Conservation (phyloP, 345 rosid species). For the Ceriops decandra region DNA sequence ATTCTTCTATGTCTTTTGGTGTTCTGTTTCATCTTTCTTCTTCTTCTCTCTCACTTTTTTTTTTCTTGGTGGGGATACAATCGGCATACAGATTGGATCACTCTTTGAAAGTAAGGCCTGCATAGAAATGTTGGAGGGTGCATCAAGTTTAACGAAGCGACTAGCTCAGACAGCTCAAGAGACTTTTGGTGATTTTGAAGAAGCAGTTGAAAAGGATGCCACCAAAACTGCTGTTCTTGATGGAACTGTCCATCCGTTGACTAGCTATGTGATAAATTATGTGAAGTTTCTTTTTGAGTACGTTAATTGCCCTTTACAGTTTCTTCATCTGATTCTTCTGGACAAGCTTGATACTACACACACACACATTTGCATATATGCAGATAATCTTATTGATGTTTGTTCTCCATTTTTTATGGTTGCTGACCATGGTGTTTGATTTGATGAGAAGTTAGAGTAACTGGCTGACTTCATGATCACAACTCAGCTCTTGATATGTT, state of each 20-base stretch:
- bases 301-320: constrained; percentile 25
- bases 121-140: constrained; percentile 75
- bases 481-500: no score
- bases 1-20: no score
- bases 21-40: not conserved
- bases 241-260: constrained; percentile 97
- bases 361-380: no score
- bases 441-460: no score
- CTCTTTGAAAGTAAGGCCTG: constrained; percentile 67
- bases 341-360: no score
- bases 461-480: no score
- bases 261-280: constrained; percentile 94
- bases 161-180: constrained; percentile 92
- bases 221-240: constrained; percentile 91
- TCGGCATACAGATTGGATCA: constrained; percentile 46
- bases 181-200: constrained; percentile 94
- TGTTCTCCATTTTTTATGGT: not conserved
- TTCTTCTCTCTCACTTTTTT: not conserved
- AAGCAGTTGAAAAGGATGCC: constrained; percentile 95
- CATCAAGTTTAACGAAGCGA: constrained; percentile 64
- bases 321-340: not conserved
- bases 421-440: no score
- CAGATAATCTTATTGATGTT: no score
- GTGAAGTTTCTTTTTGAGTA: constrained; percentile 95
- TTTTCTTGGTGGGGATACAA: not conserved